Conservation (phyloP, 2,329 filamentous ascomycete species). For the Chrysoporthe puriensis region DNA sequence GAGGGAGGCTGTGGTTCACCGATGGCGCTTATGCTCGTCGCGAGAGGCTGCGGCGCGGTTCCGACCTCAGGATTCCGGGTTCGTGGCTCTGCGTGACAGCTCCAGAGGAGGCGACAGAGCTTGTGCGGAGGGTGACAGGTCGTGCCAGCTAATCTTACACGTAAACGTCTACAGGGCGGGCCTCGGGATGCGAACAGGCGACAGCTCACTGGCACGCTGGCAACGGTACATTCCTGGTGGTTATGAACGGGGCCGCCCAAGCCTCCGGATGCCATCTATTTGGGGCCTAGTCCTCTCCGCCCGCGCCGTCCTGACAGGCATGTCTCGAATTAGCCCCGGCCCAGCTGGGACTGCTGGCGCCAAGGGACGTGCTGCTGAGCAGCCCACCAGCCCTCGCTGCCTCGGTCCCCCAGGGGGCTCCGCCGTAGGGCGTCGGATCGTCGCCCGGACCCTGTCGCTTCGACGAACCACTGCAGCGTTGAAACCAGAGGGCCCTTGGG, state of each 20-base stretch:
- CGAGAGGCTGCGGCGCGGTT: too few relatives aligned
- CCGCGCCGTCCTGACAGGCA: background rate
- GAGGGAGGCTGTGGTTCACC: too few relatives aligned
- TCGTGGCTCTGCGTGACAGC: too few relatives aligned
- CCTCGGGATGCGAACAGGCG: too few relatives aligned
- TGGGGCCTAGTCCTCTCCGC: background rate
- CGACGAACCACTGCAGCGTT: slow-evolving; percentile 4
- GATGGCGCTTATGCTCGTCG: too few relatives aligned
- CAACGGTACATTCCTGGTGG: background rate
- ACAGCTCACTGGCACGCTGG: too few relatives aligned
- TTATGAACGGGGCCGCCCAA: slow-evolving; percentile 1
- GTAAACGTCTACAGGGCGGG: too few relatives aligned
- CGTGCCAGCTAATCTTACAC: too few relatives aligned
- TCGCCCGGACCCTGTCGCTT: slow-evolving; percentile 2
- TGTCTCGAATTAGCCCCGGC: slow-evolving; percentile 1
- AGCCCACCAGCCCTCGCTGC: background rate
- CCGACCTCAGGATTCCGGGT: too few relatives aligned
- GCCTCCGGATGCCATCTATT: slow-evolving; percentile 2
- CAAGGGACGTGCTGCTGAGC: background rate
- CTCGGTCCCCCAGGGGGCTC: background rate
- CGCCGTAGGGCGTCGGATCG: background rate
- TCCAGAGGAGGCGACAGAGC: too few relatives aligned
- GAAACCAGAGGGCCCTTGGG: background rate
- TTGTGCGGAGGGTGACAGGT: too few relatives aligned
- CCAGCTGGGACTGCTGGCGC: background rate